Evolutionary conservation across 1,139 yeast species (phyloP).

Genomic region (Yamadazyma buinensis): DNA sequence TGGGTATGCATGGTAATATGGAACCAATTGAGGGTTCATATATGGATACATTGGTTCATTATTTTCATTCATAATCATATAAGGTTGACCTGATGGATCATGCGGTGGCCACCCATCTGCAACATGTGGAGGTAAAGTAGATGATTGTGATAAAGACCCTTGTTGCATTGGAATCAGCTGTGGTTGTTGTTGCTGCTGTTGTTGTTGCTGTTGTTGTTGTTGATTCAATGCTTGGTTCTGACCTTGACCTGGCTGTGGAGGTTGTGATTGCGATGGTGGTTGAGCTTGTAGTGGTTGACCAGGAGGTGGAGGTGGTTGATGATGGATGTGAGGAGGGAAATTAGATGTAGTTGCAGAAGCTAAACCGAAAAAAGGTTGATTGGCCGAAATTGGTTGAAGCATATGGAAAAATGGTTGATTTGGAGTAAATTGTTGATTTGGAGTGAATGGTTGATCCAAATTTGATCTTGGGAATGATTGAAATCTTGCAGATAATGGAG

Average conservation of each 20-base stretch:
- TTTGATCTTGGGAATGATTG: conserved; percentile 6
- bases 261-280: background rate
- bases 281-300: background rate
- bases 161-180: background rate
- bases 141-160: background rate
- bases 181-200: background rate
- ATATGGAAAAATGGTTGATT: conserved; percentile 1
- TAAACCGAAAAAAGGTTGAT: conserved; percentile 1
- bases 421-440: background rate
- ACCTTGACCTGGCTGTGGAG: background rate
- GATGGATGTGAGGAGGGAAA: background rate
- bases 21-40: conserved; percentile 5
- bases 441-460: background rate
- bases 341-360: background rate
- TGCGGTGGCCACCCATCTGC: conserved; percentile 10
- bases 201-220: background rate
- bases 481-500: conserved; percentile 9
- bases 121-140: conserved; percentile 1
- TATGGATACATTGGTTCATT: conserved; percentile 8
- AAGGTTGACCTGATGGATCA: conserved; percentile 8
- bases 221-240: background rate
- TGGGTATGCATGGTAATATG: conserved; percentile 2
- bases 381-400: background rate
- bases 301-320: background rate
- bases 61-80: conserved; percentile 12